These are phyloP conservation scores for Nevesoporus exiguus DNA, from an alignment of 768 basidiomycete species.

Conservation along the genomic window DNA sequence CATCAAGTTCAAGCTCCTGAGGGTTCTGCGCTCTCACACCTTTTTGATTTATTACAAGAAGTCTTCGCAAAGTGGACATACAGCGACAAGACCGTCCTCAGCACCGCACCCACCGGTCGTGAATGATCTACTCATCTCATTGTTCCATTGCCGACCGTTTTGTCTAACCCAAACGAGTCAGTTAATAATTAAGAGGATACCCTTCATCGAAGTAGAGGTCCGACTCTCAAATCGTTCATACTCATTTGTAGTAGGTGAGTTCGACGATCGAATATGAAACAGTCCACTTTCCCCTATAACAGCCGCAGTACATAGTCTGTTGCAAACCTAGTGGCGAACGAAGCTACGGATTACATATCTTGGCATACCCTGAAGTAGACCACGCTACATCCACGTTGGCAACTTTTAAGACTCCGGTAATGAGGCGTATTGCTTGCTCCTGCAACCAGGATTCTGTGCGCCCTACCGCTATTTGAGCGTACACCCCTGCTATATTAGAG, in stretches of 20 bases:
- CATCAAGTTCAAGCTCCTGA: too few species aligned
- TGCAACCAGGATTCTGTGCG: neutral
- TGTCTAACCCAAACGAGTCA: too few species aligned
- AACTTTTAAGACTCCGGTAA: neutral
- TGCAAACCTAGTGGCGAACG: slow-evolving; percentile 6
- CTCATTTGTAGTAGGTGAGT: neutral
- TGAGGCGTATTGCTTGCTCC: neutral
- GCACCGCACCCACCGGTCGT: too few species aligned
- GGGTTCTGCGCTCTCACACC: too few species aligned
- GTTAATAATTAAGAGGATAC: neutral
- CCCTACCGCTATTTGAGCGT: slow-evolving; percentile 5
- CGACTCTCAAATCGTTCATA: neutral
- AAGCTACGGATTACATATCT: slow-evolving; percentile 1
- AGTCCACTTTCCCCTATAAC: neutral
- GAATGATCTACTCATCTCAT: too few species aligned
- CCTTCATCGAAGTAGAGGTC: neutral
- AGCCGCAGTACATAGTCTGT: neutral
- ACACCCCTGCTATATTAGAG: too few species aligned
- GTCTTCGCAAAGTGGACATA: too few species aligned
- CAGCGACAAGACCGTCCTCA: too few species aligned
- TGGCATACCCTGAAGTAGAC: neutral
- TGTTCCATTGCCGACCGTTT: too few species aligned
- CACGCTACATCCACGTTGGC: slow-evolving; percentile 3
- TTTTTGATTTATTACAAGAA: too few species aligned
- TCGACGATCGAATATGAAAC: neutral